phyloP scores from a whole-genome alignment of 768 basidiomycete species.

The Auricularia auricula-judae region DNA sequence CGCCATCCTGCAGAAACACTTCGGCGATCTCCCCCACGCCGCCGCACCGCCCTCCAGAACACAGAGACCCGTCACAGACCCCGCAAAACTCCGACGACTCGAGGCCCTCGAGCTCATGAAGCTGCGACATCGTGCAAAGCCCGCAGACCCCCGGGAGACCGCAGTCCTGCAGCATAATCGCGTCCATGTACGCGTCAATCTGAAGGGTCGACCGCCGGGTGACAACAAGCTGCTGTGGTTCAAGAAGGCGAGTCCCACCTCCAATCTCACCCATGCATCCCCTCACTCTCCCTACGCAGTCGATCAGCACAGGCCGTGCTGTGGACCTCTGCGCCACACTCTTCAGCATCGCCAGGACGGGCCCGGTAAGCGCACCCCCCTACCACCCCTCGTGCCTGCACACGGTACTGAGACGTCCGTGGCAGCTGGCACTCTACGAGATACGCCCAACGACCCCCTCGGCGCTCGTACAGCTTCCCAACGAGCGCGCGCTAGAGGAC shows the following conservation, averaged over 20 bases:
- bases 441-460: neutral
- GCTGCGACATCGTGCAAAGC: slow-evolving; percentile 58
- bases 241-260: slow-evolving; percentile 39
- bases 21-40: slow-evolving; percentile 16
- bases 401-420: neutral
- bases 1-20: slow-evolving; percentile 42
- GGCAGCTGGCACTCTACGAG: neutral
- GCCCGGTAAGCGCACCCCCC: neutral
- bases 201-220: slow-evolving; percentile 17
- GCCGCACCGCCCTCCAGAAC: slow-evolving; percentile 9
- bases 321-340: neutral
- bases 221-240: slow-evolving; percentile 54
- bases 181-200: slow-evolving; percentile 40
- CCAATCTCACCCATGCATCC: neutral
- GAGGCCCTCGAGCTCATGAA: slow-evolving; percentile 59
- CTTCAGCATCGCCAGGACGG: neutral
- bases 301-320: neutral
- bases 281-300: neutral
- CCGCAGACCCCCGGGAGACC: slow-evolving; percentile 51
- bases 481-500: neutral
- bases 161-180: slow-evolving; percentile 37
- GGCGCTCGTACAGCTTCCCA: neutral
- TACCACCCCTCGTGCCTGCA: neutral
- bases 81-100: slow-evolving; percentile 41
- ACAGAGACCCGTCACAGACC: slow-evolving; percentile 33